Conservation (phyloP, 2,329 filamentous ascomycete species). For the Neoarthrinium moseri region DNA sequence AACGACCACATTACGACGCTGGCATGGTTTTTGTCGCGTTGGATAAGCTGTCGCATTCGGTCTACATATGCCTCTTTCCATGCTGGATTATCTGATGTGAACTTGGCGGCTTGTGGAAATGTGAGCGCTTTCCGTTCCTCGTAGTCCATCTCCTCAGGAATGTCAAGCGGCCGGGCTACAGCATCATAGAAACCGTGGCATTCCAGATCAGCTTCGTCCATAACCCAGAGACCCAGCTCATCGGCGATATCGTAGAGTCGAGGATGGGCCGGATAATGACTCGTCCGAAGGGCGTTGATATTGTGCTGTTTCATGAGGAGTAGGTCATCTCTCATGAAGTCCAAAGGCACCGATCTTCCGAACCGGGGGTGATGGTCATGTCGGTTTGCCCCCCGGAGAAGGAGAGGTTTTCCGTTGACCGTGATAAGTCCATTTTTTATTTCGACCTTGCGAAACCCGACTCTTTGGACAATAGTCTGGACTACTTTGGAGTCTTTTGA, state of each 20-base stretch:
- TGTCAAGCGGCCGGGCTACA: constrained; percentile 47
- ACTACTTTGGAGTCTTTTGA: constrained; percentile 16
- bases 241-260: constrained; percentile 59
- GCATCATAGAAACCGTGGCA: constrained; percentile 54
- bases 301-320: constrained; percentile 69
- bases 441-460: constrained; percentile 66
- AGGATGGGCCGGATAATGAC: constrained; percentile 66
- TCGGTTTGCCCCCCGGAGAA: constrained; percentile 64
- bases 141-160: constrained; percentile 56
- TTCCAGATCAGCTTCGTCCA: constrained; percentile 50
- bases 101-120: constrained; percentile 53
- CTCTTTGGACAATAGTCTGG: constrained; percentile 47
- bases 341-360: constrained; percentile 62
- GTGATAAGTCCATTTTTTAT: constrained; percentile 57
- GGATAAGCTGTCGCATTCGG: constrained; percentile 61
- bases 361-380: constrained; percentile 68
- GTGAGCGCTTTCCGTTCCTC: constrained; percentile 59
- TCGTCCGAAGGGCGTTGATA: constrained; percentile 68
- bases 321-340: constrained; percentile 61
- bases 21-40: constrained; percentile 69
- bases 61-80: constrained; percentile 68
- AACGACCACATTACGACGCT: constrained; percentile 73
- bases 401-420: constrained; percentile 62
- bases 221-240: constrained; percentile 64
- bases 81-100: constrained; percentile 57